Evolutionary conservation across 2,329 filamentous ascomycete species (phyloP), one percentile per base, ranked within the genome.

Genomic region (Mycosphaerella sp.): DNA sequence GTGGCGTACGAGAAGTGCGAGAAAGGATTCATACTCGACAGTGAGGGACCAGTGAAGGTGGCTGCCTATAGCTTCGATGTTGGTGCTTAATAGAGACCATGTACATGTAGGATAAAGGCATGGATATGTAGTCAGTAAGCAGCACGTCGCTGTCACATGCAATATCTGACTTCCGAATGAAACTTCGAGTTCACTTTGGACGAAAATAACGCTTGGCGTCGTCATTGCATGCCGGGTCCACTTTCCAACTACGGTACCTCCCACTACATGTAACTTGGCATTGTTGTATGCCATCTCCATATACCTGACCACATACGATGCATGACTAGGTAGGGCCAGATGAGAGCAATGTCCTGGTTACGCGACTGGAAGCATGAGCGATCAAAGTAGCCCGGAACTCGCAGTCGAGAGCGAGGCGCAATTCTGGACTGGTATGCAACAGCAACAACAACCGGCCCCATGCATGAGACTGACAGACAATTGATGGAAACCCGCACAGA

Each of bases 361-460:
- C 48, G 48, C 26, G 47, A 39, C 34, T 53, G 46, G 54, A 59
- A 73, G 66, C 62, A 84, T 85, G 82, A 63, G 66, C 21, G 74
- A 87, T 73, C 85, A 90, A 72, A 80, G 79, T 65, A 36, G 44
- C 40, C 36, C 45, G 12, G 14, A 34, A 10, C 80, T 82, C 72
- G 79, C 78, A 68, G 79, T 88, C 72, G 86, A 91, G 73, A 85
- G 83, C 72, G 88, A 89, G 74, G 81, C 89, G 71, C 85, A 91
- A 73, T 90, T 95, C 75, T 96, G 90, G 92, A 79, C 84, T 73
- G 87, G 91, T 95, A 71, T 70, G 80, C 17, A 11, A 12, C 44
- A 40, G 23, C 8, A 34, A 45, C 44, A 40, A 31, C 8, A 34
- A 45, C 42, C 32, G 48, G 51, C 31, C 26, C 26, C 26, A n/a